Percentiles rank a stretch among this genome's conserved stretches.
Evolutionary conservation across 106 monocot genomes (phyloP).

Genomic region (Allium cepa): DNA sequence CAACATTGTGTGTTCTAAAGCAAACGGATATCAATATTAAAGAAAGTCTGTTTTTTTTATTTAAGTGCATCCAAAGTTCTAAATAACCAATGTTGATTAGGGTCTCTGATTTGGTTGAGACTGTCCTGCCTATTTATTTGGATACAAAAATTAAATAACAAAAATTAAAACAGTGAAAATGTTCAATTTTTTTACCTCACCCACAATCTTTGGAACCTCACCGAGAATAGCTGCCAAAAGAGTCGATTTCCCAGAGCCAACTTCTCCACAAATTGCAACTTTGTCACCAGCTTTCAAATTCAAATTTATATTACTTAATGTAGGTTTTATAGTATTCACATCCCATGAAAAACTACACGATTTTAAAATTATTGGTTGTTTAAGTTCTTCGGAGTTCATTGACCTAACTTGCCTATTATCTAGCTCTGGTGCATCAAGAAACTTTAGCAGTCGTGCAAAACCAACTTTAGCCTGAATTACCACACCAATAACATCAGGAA

Average conservation of each 20-base stretch:
- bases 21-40: too few species aligned
- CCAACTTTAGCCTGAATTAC: slow-evolving; percentile 29
- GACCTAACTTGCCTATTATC: slow-evolving; percentile 31
- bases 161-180: too few species aligned
- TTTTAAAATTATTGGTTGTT: slow-evolving; percentile 24
- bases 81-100: too few species aligned
- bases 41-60: too few species aligned
- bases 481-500: slow-evolving; percentile 76
- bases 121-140: too few species aligned
- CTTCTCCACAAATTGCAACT: slow-evolving; percentile 90
- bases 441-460: slow-evolving; percentile 5
- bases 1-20: too few species aligned
- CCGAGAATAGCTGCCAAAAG: slow-evolving; percentile 81
- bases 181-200: slow-evolving; percentile 31
- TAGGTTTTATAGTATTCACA: slow-evolving; percentile 20
- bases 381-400: slow-evolving; percentile 2
- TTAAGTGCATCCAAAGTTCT: too few species aligned
- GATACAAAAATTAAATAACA: too few species aligned
- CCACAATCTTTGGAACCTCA: slow-evolving; percentile 57
- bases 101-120: too few species aligned
- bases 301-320: slow-evolving; percentile 47
- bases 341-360: slow-evolving; percentile 72
- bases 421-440: slow-evolving; percentile 12
- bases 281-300: slow-evolving; percentile 51
- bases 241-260: slow-evolving; percentile 92